Evolutionary conservation across 1,284 basidiomycete species (phyloP), one percentile per base, ranked within the genome.

Genomic region (Cryptococcus depauperatus): DNA sequence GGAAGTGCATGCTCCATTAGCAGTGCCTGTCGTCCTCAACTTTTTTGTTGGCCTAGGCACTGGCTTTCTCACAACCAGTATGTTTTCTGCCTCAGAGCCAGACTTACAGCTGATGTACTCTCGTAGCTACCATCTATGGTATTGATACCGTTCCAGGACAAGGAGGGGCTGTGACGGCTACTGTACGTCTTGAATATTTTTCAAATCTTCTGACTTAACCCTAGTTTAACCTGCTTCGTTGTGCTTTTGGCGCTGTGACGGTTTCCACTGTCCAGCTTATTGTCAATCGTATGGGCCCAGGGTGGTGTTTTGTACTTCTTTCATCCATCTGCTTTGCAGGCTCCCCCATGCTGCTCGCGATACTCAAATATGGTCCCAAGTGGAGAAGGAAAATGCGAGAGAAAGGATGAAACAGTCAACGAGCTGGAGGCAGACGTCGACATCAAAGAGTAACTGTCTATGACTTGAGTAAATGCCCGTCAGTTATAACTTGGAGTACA

Each of bases 201-300:
- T 37, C 19, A 19, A 13, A 21, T 16, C n/a, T n/a, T 18, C 21
- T 22, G n/a, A 37, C 21, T 29, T 18, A 27, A 19, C 22, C 27
- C n/a, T 43, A 66, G 56, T 55, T 69, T 44, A 70, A 71, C 43
- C 56, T 71, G 7, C 61, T 69, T 1, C 56, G 69, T 18, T 72
- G 70, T 41, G 44, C 67, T 1, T 62, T 71, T 23, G 69, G 65
- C 5, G 70, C 70, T 1, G 48, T 64, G 8, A 65, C 63, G 1
- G 62, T 63, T 4, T 58, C 55, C 4, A 52, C 56, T 35, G 57
- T 69, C 55, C 57, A 29, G 54, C 54, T 56, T 2, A 7, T 21
- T 22, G 7, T 38, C 43, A 54, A 54, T 5, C 37, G 49, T 1
- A 45, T 72, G 7, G 62, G 62, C 3, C 56, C 62, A 1, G 70